Evolutionary conservation across 345 rosid species (phyloP), one percentile per base, ranked within the genome.

Genomic region (Brassica rapa): DNA sequence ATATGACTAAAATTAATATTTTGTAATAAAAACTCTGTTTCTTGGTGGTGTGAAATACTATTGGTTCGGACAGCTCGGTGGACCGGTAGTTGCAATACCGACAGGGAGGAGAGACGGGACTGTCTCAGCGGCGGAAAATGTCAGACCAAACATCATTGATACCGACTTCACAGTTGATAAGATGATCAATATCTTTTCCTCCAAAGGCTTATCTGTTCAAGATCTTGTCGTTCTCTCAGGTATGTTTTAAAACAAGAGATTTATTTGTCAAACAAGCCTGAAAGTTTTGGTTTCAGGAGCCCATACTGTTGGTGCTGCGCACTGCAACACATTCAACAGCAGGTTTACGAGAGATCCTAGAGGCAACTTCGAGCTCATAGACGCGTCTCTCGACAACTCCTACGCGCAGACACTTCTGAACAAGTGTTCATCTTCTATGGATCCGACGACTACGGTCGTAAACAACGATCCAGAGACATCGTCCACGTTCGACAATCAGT

Each of bases 151-250:
- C 77, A 88, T 89, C 30, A 77, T 90, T 6, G 97, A 90, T 32
- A 90, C 95, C 1, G 86, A 86, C 33, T 92, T 90, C 83, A 84
- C 93, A 4, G 81, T 90, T 82, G 83, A 90, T 49, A 86, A 87
- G 46, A 89, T 89, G 92, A 83, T 84, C 33, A 84, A 73, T 66
- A 57, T 83, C 66, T 92, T 90, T 73, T 68, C 91, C 27, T 81
- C 90, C 4, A 92, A 92, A 85, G 95, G 92, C 66, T 83, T 92
- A 41, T 90, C 95, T 41, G 8, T 86, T 65, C 85, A 82, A 27
- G 95, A 90, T 80, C 89, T 92, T n/a, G 90, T 90, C 15, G 75
- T 76, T 11, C 81, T 92, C 49, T 92, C 95, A 74, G 94, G 94
- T 91, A 39, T 19, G 51, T 77, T 76, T 76, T 6, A 8, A 64